phyloP scores from a whole-genome alignment of 768 basidiomycete species.

The Vishniacozyma victoriae region DNA sequence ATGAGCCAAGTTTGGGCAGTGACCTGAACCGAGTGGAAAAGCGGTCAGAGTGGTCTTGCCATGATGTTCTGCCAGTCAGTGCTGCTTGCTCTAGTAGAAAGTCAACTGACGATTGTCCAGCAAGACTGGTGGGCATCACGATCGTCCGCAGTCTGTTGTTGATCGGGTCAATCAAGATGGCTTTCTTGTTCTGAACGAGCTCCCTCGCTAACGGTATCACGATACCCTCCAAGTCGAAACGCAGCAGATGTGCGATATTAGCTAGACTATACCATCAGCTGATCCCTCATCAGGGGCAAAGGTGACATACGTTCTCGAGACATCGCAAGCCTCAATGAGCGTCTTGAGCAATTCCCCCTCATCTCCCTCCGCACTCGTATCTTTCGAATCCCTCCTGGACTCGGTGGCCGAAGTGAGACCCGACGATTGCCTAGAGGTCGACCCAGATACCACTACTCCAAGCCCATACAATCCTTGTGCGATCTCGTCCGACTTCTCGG shows the following conservation, averaged over 20 bases:
- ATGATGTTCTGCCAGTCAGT: constrained; percentile 50
- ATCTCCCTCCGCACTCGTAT: constrained; percentile 46
- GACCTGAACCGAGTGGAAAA: constrained; percentile 16
- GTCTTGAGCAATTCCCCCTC: constrained; percentile 35
- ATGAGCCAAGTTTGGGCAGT: constrained; percentile 48
- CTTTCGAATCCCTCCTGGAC: constrained; percentile 8
- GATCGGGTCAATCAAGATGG: constrained; percentile 80
- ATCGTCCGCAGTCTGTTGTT: constrained; percentile 72
- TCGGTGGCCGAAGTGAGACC: constrained; percentile 1
- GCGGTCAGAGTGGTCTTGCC: constrained; percentile 44
- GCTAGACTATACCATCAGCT: constrained; percentile 30
- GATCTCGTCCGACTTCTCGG: constrained; percentile 57
- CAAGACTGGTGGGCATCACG: constrained; percentile 57
- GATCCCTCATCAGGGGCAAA: not conserved
- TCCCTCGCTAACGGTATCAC: constrained; percentile 86
- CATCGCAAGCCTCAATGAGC: constrained; percentile 39
- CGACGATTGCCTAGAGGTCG: too few species aligned
- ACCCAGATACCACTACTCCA: constrained; percentile 15
- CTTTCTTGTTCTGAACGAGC: constrained; percentile 82
- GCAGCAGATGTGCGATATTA: constrained; percentile 41
- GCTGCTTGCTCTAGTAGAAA: not conserved
- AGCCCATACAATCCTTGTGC: constrained; percentile 26
- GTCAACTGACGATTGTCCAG: constrained; percentile 31
- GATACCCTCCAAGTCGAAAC: constrained; percentile 51
- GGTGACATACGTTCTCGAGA: constrained; percentile 34